Base-by-base conservation (phyloP, 2,329 filamentous ascomycete genomes). In the Pyricularia grisea region DNA sequence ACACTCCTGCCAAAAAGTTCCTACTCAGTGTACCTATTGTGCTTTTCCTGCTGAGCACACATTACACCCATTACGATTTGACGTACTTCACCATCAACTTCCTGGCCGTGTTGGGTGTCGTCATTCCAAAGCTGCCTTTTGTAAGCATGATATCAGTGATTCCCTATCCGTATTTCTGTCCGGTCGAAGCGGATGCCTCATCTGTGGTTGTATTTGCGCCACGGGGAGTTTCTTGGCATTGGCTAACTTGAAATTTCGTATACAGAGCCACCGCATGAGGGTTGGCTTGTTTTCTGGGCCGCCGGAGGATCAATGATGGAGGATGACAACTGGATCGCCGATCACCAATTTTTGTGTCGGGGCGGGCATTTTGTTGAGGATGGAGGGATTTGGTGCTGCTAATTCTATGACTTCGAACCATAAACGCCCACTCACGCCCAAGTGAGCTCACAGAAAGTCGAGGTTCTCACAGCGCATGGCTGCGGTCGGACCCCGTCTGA, bases 1-100 rank as follows among this genome's bases (percentile, higher is more conserved):
- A 98, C 83, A 99, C 95, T 0, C 95, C 95, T 4, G 92, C 95
- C 73, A 99, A 99, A 85, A 99, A 99, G 81, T 99, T 99, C 77
- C 85, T 99, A 70, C 89, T 98, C 74, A 93, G 91, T 76, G 94
- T 98, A 42, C 95, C 95, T 58, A 97, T 99, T 75, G 87, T 94
- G 72, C 86, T 99, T 72, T 99, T 99, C 79, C 86, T 99, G 69
- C 85, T 98, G 75, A 98, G 94, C 86, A 99, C 95, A 28, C 95
- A 99, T 81, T 99, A 98, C 81, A 98, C 95, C 65, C 94, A 98
- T 81, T 99, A 98, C 84, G 94, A 97, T 81, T 80, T 97, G 78
- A 92, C 93, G 64, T 98, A 97, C 81, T 99, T 99, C 78, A 93
- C 92, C 75, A 95, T 99, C 82, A 99, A 99, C 82, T 94, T 97